Conservation (phyloP, 2,329 filamentous ascomycete genomes). For the Talaromyces albobiverticillius region DNA sequence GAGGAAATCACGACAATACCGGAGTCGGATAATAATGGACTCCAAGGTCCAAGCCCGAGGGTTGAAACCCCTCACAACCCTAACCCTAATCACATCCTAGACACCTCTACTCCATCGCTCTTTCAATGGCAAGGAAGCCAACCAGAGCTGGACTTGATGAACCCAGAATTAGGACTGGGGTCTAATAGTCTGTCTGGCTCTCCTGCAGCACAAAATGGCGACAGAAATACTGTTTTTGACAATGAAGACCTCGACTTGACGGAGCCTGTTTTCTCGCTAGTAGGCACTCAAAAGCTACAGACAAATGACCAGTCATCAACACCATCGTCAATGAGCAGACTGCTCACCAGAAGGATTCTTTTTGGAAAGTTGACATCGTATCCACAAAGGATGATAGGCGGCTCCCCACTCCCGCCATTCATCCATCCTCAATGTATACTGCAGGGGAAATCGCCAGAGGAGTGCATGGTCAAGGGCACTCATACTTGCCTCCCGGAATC, state of each 20-base stretch:
- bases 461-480: neutral
- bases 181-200: neutral
- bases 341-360: constrained; percentile 2
- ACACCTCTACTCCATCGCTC: neutral
- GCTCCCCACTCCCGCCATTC: constrained; percentile 2
- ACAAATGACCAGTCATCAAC: neutral
- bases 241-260: neutral
- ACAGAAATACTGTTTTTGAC: neutral
- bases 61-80: neutral
- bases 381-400: constrained; percentile 5
- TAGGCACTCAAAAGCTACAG: neutral
- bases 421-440: constrained; percentile 8
- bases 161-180: neutral
- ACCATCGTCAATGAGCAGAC: neutral
- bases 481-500: constrained; percentile 7
- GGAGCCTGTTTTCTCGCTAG: neutral
- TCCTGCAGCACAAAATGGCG: neutral
- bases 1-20: neutral
- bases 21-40: neutral
- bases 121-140: neutral
- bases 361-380: constrained; percentile 4
- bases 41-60: neutral
- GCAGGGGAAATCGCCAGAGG: neutral
- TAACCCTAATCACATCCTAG: neutral
- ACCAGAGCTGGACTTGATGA: neutral